A percentile compares a stretch with the other conserved stretches of the same genome.
These are phyloP conservation scores for Podaxis carcinomalis DNA, from an alignment of 768 basidiomycete species.

Conservation along the genomic window DNA sequence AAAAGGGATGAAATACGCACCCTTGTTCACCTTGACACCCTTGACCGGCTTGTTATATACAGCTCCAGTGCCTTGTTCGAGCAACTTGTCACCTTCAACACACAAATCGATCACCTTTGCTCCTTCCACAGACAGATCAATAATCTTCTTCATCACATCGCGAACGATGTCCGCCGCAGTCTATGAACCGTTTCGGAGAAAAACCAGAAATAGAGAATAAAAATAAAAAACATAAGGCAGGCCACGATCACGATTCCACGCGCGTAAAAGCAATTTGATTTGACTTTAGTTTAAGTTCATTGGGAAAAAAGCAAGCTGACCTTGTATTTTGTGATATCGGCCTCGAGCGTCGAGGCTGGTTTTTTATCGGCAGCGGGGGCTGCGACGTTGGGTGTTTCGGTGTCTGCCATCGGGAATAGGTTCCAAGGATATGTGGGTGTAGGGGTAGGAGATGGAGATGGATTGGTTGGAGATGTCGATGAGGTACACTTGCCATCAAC, in stretches of 20 bases:
- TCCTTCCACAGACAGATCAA: conserved; percentile 73
- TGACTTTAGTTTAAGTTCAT: neutral
- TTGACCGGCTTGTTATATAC: conserved; percentile 92
- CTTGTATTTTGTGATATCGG: conserved; percentile 87
- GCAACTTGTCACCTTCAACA: conserved; percentile 87
- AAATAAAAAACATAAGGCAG: neutral
- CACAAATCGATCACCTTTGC: conserved; percentile 90
- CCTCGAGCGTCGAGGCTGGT: conserved; percentile 53
- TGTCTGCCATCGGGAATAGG: conserved; percentile 51
- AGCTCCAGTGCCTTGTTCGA: conserved; percentile 78
- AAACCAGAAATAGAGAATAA: neutral
- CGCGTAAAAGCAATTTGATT: conserved; percentile 8
- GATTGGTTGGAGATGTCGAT: conserved; percentile 5
- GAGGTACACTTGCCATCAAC: conserved; percentile 18
- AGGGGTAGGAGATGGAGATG: conserved; percentile 10
- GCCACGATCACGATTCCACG: neutral
- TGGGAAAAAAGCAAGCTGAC: conserved; percentile 28
- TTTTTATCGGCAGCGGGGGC: conserved; percentile 44
- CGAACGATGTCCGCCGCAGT: conserved; percentile 90
- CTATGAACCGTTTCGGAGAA: conserved; percentile 30
- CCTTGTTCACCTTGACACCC: conserved; percentile 84
- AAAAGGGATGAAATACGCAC: conserved; percentile 39
- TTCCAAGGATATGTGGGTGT: conserved; percentile 4
- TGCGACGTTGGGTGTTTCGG: conserved; percentile 43
- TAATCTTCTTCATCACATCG: conserved; percentile 79